Conservation (phyloP, 805 yeast species). For the Sugiyamaella lignohabitans region DNA sequence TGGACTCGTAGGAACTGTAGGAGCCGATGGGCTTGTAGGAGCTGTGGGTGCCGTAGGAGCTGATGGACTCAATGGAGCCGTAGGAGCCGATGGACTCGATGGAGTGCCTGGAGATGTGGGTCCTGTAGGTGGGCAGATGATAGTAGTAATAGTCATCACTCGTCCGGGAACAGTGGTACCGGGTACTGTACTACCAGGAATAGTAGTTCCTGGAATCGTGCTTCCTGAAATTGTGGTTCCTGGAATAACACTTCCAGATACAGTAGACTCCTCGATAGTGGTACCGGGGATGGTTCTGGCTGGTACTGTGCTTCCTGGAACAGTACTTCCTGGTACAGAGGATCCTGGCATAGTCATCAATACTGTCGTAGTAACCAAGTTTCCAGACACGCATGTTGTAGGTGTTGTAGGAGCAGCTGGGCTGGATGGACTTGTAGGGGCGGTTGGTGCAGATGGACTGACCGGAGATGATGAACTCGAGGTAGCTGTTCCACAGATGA, state of each 20-base stretch:
- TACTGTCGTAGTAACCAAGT: slow-evolving; percentile 3
- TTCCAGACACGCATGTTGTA: slow-evolving; percentile 1
- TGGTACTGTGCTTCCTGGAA: slow-evolving; percentile 5
- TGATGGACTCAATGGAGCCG: not conserved
- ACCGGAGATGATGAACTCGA: too few relatives aligned
- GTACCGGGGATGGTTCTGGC: slow-evolving; percentile 1
- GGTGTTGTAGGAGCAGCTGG: slow-evolving; percentile 5
- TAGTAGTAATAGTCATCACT: slow-evolving; percentile 11
- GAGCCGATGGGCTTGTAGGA: not conserved
- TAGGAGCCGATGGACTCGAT: not conserved
- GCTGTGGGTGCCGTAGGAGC: not conserved
- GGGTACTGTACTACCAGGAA: slow-evolving; percentile 20
- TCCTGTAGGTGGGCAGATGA: slow-evolving; percentile 15
- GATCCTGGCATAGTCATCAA: slow-evolving; percentile 7
- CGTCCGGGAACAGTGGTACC: slow-evolving; percentile 1
- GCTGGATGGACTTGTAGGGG: slow-evolving; percentile 12
- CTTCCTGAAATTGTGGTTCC: slow-evolving; percentile 12
- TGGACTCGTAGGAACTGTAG: too few relatives aligned
- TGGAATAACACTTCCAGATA: not conserved
- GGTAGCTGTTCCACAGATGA: too few relatives aligned
- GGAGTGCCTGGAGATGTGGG: not conserved
- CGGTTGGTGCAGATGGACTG: slow-evolving; percentile 20
- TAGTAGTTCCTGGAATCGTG: slow-evolving; percentile 18
- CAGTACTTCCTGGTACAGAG: not conserved
- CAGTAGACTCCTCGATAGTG: slow-evolving; percentile 1